phyloP scores from a whole-genome alignment of 352 stramenopile genomes.

The Phytophthora podocarpi region DNA sequence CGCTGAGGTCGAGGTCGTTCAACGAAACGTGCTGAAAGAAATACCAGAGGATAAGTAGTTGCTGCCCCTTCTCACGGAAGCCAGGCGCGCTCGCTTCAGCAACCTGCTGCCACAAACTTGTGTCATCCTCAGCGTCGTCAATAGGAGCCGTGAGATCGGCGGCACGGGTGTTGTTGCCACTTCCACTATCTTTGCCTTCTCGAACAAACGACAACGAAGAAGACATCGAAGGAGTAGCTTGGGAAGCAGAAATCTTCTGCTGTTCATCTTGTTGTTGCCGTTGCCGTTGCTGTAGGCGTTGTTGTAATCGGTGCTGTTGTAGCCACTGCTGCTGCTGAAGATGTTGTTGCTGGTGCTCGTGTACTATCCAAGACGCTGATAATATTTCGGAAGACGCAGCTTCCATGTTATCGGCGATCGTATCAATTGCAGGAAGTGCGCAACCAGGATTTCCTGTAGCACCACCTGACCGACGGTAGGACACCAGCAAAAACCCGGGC shows the following conservation, averaged over 20 bases:
- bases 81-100: not conserved
- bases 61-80: conserved; percentile 16
- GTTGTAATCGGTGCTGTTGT: conserved; percentile 1
- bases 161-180: too few species aligned
- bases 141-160: too few species aligned
- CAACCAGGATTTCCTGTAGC: not conserved
- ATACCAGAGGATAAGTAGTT: conserved; percentile 19
- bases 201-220: not conserved
- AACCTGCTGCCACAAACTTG: conserved; percentile 6
- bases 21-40: conserved; percentile 11
- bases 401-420: not conserved
- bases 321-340: conserved; percentile 1
- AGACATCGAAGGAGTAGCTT: not conserved
- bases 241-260: too few species aligned
- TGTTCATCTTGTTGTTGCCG: not conserved
- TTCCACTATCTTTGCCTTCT: not conserved
- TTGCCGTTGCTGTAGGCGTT: not conserved
- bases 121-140: not conserved
- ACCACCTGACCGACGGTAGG: conserved; percentile 12
- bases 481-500: conserved; percentile 19
- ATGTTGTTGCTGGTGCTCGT: conserved; percentile 3
- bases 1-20: not conserved
- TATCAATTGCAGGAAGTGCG: conserved; percentile 1
- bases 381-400: not conserved
- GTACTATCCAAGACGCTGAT: not conserved